A percentile compares a stretch with the other conserved stretches of the same genome.
These are phyloP conservation scores for Antarctomyces pellizariae DNA, from an alignment of 495 filamentous ascomycete species.

Conservation along the genomic window DNA sequence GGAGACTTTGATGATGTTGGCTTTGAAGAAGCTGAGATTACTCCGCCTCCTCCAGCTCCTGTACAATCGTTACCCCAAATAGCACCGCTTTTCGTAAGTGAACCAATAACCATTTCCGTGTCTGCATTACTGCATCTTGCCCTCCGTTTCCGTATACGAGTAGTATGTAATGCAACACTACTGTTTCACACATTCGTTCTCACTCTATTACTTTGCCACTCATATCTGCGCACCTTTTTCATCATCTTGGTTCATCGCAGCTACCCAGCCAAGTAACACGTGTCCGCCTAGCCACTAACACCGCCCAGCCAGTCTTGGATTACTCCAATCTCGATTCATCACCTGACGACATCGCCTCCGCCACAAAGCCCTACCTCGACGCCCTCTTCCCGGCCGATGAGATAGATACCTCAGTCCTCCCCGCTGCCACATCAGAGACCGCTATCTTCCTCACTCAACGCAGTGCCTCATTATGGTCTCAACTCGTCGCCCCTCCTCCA, in stretches of 20 bases:
- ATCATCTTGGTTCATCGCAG: too few species aligned
- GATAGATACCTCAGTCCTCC: constrained; percentile 24
- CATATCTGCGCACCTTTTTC: too few species aligned
- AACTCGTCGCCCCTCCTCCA: constrained; percentile 82
- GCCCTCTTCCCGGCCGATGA: constrained; percentile 31
- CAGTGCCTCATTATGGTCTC: constrained; percentile 82
- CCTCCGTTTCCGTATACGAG: too few species aligned
- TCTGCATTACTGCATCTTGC: constrained; percentile 5
- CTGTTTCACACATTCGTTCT: too few species aligned
- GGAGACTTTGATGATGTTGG: constrained; percentile 82
- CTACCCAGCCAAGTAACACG: too few species aligned
- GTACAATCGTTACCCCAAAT: constrained; percentile 19
- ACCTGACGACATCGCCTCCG: constrained; percentile 23
- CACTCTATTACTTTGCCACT: too few species aligned
- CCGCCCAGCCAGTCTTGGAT: constrained; percentile 40
- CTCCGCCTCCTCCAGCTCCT: constrained; percentile 21
- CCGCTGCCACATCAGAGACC: constrained; percentile 21
- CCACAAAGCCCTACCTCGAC: constrained; percentile 28
- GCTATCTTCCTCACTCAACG: constrained; percentile 43
- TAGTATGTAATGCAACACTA: too few species aligned
- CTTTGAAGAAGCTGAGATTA: constrained; percentile 38
- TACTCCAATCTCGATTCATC: constrained; percentile 32
- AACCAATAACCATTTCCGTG: constrained; percentile 20
- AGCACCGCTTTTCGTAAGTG: constrained; percentile 25
- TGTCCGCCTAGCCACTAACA: too few species aligned